Evolutionary conservation across 140 eudicot species (phyloP), one percentile per base, ranked within the genome.

Genomic region (Artemisia princeps): DNA sequence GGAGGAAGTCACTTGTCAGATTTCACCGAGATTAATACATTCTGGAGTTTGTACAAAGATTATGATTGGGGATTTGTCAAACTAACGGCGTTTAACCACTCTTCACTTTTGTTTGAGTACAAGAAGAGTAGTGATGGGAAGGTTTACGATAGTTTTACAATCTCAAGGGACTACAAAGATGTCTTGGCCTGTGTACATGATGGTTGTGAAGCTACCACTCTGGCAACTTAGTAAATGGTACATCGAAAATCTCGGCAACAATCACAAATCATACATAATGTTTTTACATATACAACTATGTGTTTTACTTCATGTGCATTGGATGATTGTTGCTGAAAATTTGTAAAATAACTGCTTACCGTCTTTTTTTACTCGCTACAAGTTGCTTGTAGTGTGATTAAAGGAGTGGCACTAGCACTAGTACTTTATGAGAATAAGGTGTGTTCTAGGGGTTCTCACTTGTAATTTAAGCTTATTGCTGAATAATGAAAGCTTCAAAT

Each of bases 181-280:
- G 82, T 77, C 0, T 54, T 77, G 75, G 82, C 82, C 9, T 77
- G 82, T 52, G 78, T 72, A 37, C 78, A 48, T 53, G 78, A 77
- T 49, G 82, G 82, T 33, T 72, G 82, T 77, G 78, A 72, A 68
- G 54, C 82, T 59, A 72, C 71, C 45, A 77, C 75, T 20, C 28
- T 60, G 16, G 74, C 74, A 16, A 3, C 16, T 6, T 65, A 71
- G 30, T 6, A 7, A 5, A 44, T 56, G 5, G 13, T 9, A 23
- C 7, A 2, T 55, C 23, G 2, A 15, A 10, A 20, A 20, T 20
- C 23, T 55, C 15, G 11, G 23, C 61, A 20, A 13, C 61, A 19
- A 3, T 49, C 40, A 30, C 40, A 30, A 15, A 52, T 52, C 23
- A 17, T 54, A 16, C 12, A 54, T 54, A 23, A 54, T 44, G 12